Conservation (phyloP, 352 stramenopile species). For the Phytophthora brassicae region DNA sequence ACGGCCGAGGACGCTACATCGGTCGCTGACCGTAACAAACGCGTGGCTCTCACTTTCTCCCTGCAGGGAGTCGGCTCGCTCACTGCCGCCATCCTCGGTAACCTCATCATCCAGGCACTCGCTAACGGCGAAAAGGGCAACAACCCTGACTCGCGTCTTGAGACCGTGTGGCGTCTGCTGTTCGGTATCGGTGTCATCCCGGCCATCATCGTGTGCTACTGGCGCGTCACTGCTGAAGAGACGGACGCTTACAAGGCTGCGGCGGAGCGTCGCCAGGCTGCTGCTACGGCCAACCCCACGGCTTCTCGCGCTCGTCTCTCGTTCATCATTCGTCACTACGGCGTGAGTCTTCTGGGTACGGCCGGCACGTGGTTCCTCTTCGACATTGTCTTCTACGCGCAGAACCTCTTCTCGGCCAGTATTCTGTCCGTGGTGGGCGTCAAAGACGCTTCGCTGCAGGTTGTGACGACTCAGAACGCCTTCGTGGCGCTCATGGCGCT, state of each 20-base stretch:
- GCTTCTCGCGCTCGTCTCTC: slow-evolving; percentile 19
- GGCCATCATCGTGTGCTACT: slow-evolving; percentile 66
- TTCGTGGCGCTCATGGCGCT: slow-evolving; percentile 73
- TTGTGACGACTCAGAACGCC: slow-evolving; percentile 57
- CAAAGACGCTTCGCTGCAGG: slow-evolving; percentile 47
- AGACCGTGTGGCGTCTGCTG: slow-evolving; percentile 69
- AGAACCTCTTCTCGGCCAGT: slow-evolving; percentile 80
- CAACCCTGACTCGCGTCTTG: slow-evolving; percentile 44
- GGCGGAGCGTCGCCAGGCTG: slow-evolving; percentile 24
- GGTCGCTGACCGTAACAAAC: slow-evolving; percentile 48
- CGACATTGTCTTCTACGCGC: slow-evolving; percentile 83
- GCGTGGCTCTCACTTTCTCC: slow-evolving; percentile 67
- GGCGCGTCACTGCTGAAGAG: slow-evolving; percentile 55
- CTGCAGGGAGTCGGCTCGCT: slow-evolving; percentile 64
- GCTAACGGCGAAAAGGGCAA: slow-evolving; percentile 40
- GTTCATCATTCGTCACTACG: slow-evolving; percentile 60
- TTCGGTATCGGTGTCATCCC: slow-evolving; percentile 67
- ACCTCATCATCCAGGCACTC: slow-evolving; percentile 54
- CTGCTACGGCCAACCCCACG: slow-evolving; percentile 4
- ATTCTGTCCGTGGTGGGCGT: slow-evolving; percentile 64
- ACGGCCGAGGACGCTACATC: slow-evolving; percentile 62
- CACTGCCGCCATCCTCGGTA: slow-evolving; percentile 62
- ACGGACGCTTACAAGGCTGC: slow-evolving; percentile 56
- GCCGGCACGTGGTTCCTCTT: slow-evolving; percentile 86
- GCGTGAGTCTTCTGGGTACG: slow-evolving; percentile 56